phyloP scores from a whole-genome alignment of 305 asterid genomes.

The Fraxinus greggii region DNA sequence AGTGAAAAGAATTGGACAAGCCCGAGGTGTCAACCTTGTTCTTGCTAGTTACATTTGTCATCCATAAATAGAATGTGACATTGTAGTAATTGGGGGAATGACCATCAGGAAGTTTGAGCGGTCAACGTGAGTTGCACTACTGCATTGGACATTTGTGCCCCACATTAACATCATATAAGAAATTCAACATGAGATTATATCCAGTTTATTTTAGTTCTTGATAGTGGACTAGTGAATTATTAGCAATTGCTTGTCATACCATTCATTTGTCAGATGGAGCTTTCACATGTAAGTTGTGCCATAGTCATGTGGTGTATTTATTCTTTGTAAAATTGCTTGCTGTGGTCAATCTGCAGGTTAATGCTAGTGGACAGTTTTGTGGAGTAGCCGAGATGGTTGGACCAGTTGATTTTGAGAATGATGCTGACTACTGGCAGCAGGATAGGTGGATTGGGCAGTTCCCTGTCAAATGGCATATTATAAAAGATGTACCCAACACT shows the following conservation, averaged over 20 bases:
- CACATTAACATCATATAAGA: neutral
- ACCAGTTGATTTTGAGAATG: slow-evolving; percentile 51
- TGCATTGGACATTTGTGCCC: neutral
- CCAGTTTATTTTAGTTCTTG: neutral
- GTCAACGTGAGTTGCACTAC: neutral
- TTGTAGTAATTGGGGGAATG: neutral
- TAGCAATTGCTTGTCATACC: neutral
- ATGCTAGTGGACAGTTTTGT: slow-evolving; percentile 60
- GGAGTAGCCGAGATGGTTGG: slow-evolving; percentile 62
- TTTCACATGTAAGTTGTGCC: neutral
- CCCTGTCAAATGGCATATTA: slow-evolving; percentile 53
- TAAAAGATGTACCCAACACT: slow-evolving; percentile 52
- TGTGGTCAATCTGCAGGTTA: slow-evolving; percentile 32
- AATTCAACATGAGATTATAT: neutral
- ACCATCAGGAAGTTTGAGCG: neutral
- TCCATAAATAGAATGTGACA: neutral
- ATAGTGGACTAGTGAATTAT: neutral
- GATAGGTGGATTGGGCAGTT: slow-evolving; percentile 61
- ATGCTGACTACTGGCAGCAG: slow-evolving; percentile 61
- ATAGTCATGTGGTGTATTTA: neutral
- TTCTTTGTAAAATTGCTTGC: neutral
- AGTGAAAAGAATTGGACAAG: neutral
- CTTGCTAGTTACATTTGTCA: neutral
- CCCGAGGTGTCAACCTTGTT: neutral
- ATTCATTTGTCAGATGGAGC: neutral